phyloP scores from a whole-genome alignment of 1,284 basidiomycete species.

The Cutaneotrichosporon cavernicola region DNA sequence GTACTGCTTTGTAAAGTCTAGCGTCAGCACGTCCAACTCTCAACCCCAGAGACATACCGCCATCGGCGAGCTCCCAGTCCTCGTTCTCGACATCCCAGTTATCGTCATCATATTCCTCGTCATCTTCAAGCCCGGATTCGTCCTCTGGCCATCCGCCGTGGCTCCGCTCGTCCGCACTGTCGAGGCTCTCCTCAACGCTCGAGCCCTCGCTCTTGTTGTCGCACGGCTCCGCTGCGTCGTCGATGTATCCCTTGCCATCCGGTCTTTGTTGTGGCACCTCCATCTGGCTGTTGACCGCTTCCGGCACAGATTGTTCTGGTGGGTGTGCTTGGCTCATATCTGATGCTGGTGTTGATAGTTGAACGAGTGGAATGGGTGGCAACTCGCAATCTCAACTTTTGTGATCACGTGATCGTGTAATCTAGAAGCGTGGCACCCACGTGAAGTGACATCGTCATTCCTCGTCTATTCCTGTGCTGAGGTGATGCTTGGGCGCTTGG shows the following conservation, averaged over 20 bases:
- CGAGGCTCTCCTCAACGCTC: conserved; percentile 33
- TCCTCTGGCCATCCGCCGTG: conserved; percentile 15
- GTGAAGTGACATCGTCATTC: conserved; percentile 2
- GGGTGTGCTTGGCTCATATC: conserved; percentile 13
- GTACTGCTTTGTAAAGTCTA: conserved; percentile 96
- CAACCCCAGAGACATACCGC: conserved; percentile 51
- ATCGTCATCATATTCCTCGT: conserved; percentile 39
- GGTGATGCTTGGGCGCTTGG: neutral
- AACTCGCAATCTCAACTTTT: conserved; percentile 12
- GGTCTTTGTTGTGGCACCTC: neutral
- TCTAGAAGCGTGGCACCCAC: neutral
- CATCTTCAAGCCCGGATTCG: conserved; percentile 7
- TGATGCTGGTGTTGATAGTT: neutral
- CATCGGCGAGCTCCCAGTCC: conserved; percentile 80
- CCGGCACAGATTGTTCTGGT: neutral
- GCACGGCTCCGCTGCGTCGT: conserved; percentile 24
- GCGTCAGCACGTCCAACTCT: conserved; percentile 24
- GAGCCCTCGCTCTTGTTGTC: conserved; percentile 29
- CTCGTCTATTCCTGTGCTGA: neutral
- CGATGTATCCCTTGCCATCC: conserved; percentile 31
- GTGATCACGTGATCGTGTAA: neutral
- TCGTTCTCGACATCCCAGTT: conserved; percentile 72
- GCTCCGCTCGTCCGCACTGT: conserved; percentile 11
- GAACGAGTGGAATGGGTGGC: conserved; percentile 5
- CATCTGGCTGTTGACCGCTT: neutral